Evolutionary conservation across 176 grass and related monocot species (phyloP).

Genomic region (Eleusine indica): DNA sequence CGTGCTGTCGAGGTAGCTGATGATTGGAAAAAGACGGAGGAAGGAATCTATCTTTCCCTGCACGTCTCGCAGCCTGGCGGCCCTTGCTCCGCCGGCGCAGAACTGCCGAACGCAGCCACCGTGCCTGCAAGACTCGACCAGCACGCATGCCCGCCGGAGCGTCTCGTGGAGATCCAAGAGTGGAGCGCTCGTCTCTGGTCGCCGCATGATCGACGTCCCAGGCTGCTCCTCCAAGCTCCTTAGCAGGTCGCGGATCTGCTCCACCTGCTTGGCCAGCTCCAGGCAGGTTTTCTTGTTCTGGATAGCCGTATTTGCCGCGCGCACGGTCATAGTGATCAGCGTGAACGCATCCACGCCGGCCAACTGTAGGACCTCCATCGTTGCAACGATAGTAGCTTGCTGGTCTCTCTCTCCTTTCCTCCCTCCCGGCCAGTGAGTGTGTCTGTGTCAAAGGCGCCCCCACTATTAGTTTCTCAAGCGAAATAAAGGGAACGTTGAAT

Average conservation of each 20-base stretch:
- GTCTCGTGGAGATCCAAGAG: conserved; percentile 38
- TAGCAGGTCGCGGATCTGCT: conserved; percentile 44
- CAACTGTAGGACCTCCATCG: not conserved
- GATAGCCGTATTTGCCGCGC: conserved; percentile 34
- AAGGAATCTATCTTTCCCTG: conserved; percentile 40
- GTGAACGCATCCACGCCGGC: conserved; percentile 26
- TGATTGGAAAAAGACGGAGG: conserved; percentile 48
- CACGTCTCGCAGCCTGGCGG: conserved; percentile 23
- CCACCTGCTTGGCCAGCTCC: conserved; percentile 36
- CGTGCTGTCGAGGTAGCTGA: conserved; percentile 45
- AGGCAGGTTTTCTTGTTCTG: conserved; percentile 43
- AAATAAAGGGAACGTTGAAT: too few species aligned
- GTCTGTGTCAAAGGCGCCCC: too few species aligned
- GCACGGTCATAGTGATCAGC: conserved; percentile 32
- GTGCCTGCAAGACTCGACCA: conserved; percentile 42
- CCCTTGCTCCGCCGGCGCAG: conserved; percentile 8
- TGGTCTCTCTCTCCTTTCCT: too few species aligned
- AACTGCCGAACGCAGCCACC: conserved; percentile 36
- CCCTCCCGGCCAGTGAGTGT: too few species aligned
- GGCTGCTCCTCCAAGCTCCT: conserved; percentile 36
- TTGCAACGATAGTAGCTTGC: not conserved
- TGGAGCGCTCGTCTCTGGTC: conserved; percentile 45
- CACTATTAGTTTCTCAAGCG: too few species aligned
- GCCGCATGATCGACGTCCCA: not conserved
- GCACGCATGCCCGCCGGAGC: conserved; percentile 21